Base-by-base conservation (phyloP, 2,329 filamentous ascomycete genomes). In the Aspergillus brunneoviolaceus region DNA sequence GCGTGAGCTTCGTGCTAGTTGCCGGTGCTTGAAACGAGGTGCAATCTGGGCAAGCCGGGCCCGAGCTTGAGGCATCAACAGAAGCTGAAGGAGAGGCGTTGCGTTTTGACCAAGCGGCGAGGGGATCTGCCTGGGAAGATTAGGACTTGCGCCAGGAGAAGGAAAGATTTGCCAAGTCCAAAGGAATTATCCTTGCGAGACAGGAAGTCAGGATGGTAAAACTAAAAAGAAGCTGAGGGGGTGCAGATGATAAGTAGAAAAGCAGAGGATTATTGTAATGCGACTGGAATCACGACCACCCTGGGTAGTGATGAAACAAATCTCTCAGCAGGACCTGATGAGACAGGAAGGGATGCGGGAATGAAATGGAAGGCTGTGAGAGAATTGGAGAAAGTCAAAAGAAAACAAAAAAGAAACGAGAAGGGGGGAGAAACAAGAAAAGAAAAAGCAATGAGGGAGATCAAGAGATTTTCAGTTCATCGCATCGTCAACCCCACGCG, bases 291-390 rank as follows among this genome's bases (percentile, higher is more conserved):
- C 16, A 45, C 16, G 5, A 45, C 39, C 16, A 45, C 16, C 39
- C 39, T 6, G 31, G 16, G 58, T 49, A 55, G 39, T 16, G 1
- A 47, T 33, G 51, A 23, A 9, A 47, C 27, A 56, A 29, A 27
- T 25, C 14, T 21, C 23, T 11, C 9, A 21, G 25, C 29, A 12
- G 50, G 54, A 49, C 16, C 57, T 54, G n/a, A 55, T 55, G 35
- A 60, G n/a, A 50, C 47, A 48, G 49, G 35, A 62, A 16, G 27
- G 55, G 58, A 57, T 35, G 48, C 31, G 60, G 54, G 56, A 29
- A 9, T 63, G 66, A 66, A 60, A 59, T 61, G 49, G 49, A 57
- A 49, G 58, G 14, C 48, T 56, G 55, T 27, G 23, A 53, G 27
- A 48, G 57, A 42, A 2, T 45, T 19, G 61, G 57, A 60, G 39